Evolutionary conservation across 1,284 basidiomycete genomes (phyloP), one percentile per base, ranked within the genome.

Genomic region (Apiotrichum siamense): DNA sequence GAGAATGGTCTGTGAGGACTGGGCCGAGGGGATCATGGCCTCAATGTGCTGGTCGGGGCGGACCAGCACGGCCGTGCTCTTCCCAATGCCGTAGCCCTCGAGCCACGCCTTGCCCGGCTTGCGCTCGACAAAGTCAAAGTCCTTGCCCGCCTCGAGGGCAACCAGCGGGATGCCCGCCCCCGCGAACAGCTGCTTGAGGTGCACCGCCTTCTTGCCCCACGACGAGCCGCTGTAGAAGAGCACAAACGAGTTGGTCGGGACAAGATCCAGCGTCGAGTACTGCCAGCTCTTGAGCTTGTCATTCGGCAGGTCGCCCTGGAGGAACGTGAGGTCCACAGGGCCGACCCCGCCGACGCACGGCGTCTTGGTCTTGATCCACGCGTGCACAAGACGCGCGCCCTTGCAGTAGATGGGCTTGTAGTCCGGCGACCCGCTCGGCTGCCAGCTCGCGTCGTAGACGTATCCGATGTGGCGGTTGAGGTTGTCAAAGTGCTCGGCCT

Each of bases 401-500:
- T 40, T 48, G 7, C 52, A 42, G 44, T 50, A 62, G 5, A 52
- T 44, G 3, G 61, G 61, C 11, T 39, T 37, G 45, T 52, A 62
- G 11, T 47, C 49, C 25, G 44, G 48, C 10, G 48, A 44, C n/a
- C 40, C 44, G 29, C 35, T 33, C 3, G 56, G 55, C 18, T 39
- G 36, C 47, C 53, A 57, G 6, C 38, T 45, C 4, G 44, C 21
- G 44, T 63, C 59, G 25, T 63, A 63, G 20, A 61, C 54, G 50
- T 59, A 63, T 7, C 61, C 61, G 21, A 63, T 43, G 42, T 63
- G 58, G n/a, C 57, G 55, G 31, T 53, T 60, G 26, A 58, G 36
- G 44, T 55, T 61, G 52, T 61, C 53, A 40, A 61, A 63, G 52
- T 63, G 61, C 41, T 59, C 61, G 7, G 44, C 50, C 45, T 61